A percentile compares a stretch with the other conserved stretches of the same genome.
These are phyloP conservation scores for Phytophthora brassicae DNA, from an alignment of 352 stramenopile species.

Conservation along the genomic window DNA sequence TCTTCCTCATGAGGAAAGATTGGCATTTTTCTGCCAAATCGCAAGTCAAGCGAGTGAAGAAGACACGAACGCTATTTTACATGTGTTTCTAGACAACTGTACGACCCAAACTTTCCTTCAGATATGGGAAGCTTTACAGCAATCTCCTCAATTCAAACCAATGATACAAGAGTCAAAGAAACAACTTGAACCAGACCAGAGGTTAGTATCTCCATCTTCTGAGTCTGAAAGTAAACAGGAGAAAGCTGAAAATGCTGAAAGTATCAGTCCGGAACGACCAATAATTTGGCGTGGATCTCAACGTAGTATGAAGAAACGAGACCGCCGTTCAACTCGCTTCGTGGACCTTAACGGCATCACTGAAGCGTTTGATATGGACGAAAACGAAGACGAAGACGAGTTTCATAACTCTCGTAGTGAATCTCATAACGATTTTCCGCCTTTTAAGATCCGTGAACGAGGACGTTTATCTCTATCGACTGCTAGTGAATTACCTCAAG, in stretches of 20 bases:
- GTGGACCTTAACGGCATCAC: constrained; percentile 55
- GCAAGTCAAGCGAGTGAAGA: constrained; percentile 55
- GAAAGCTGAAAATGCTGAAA: constrained; percentile 2
- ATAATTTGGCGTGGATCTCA: constrained; percentile 14
- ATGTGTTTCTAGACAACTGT: constrained; percentile 52
- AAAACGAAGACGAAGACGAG: constrained; percentile 19
- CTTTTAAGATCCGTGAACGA: constrained; percentile 48
- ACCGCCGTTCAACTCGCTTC: constrained; percentile 31
- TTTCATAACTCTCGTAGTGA: constrained; percentile 8
- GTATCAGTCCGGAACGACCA: constrained; percentile 3
- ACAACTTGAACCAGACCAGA: constrained; percentile 11
- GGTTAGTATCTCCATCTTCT: not conserved
- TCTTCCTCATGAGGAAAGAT: constrained; percentile 51
- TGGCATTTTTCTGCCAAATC: constrained; percentile 74
- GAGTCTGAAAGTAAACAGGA: constrained; percentile 2
- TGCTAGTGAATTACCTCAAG: constrained; percentile 10
- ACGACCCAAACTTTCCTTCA: constrained; percentile 44
- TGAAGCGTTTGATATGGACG: constrained; percentile 50
- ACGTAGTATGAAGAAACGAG: constrained; percentile 6
- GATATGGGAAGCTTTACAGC: constrained; percentile 54
- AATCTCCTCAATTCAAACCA: constrained; percentile 47
- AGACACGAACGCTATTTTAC: constrained; percentile 48
- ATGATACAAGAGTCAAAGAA: constrained; percentile 32
- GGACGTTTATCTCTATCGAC: constrained; percentile 38
- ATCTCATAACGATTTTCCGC: constrained; percentile 24